Conservation (phyloP, 176 grass and related monocot species). For the Zizania latifolia region DNA sequence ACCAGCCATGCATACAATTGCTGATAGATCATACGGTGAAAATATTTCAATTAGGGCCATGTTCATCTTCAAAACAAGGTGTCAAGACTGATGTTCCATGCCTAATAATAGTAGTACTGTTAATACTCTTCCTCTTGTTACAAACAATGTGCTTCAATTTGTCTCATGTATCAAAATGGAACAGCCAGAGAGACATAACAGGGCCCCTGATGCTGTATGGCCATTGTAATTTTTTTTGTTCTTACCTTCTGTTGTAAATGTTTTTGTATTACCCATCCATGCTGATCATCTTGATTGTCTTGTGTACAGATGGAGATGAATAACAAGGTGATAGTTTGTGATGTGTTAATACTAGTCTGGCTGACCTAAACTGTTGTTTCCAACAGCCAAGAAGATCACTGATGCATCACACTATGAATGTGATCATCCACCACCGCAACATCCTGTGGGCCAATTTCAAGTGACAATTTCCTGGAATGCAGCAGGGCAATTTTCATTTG, state of each 20-base stretch:
- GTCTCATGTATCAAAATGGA: neutral
- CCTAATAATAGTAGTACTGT: neutral
- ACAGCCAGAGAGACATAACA: neutral
- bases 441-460: neutral
- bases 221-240: neutral
- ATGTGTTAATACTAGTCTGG: neutral
- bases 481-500: neutral
- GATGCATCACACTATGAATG: neutral
- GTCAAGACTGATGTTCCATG: neutral
- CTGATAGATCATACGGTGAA: constrained; percentile 1
- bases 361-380: neutral
- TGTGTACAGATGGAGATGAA: constrained; percentile 13
- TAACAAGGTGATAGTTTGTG: neutral
- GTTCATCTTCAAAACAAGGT: neutral
- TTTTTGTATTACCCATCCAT: neutral
- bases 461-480: neutral
- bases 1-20: neutral
- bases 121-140: constrained; percentile 7
- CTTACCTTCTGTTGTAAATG: neutral
- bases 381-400: neutral
- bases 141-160: neutral
- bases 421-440: neutral
- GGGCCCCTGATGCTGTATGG: neutral
- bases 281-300: neutral
- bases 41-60: neutral